Conservation (phyloP, 139 green algal species). For the Micromonas commoda region DNA sequence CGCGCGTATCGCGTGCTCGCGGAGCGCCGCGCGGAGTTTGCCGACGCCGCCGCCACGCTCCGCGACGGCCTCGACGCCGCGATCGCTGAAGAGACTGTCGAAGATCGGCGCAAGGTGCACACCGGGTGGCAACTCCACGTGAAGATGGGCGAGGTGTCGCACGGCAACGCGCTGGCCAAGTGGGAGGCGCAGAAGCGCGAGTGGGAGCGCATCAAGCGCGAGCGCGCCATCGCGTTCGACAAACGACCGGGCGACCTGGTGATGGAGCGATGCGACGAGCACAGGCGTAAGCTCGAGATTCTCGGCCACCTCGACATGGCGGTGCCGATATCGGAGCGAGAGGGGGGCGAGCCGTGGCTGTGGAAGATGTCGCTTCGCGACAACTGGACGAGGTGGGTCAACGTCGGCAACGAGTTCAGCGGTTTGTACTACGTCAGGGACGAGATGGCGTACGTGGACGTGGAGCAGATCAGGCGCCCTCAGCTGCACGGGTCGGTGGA, state of each 20-base stretch:
- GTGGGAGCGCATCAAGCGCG: not conserved
- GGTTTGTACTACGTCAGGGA: constrained; percentile 24
- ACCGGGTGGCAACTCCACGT: not conserved
- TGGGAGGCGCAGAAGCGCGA: not conserved
- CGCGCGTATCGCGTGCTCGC: not conserved
- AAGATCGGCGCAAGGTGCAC: not conserved
- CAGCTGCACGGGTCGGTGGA: no score
- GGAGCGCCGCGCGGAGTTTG: not conserved
- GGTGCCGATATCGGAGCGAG: constrained; percentile 7
- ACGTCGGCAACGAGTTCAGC: constrained; percentile 32
- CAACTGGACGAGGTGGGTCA: constrained; percentile 32
- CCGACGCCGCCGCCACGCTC: not conserved
- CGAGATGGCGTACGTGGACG: constrained; percentile 15
- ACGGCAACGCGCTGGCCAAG: not conserved
- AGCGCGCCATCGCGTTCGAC: no score
- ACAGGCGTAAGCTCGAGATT: constrained; percentile 18
- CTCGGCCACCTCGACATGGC: constrained; percentile 16
- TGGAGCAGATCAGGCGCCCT: constrained; percentile 19
- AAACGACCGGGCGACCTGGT: constrained; percentile 14
- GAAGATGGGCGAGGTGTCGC: not conserved
- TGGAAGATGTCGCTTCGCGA: constrained; percentile 32
- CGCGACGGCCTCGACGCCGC: not conserved
- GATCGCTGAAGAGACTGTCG: not conserved
- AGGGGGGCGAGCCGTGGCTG: constrained; percentile 14
- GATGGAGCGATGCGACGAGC: constrained; percentile 23